Evolutionary conservation across 2,329 filamentous ascomycete genomes (phyloP).

Genomic region (Pseudogymnoascus sp.): DNA sequence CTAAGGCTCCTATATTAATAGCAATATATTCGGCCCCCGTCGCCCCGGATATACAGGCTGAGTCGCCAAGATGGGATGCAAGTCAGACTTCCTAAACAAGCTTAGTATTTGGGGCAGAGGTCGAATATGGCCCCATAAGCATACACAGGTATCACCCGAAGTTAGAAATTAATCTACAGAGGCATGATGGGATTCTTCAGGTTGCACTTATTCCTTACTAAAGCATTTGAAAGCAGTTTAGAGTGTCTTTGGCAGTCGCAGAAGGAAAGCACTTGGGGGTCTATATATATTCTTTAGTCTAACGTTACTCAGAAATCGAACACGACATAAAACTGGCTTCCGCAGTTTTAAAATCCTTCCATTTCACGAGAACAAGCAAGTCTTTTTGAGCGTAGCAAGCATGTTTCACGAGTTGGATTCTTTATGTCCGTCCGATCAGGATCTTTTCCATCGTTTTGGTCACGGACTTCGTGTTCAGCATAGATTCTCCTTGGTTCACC

Average conservation of each 20-base stretch:
- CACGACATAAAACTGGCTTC: neutral
- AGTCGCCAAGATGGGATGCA: neutral
- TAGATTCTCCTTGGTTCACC: conserved; percentile 30
- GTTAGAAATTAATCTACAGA: neutral
- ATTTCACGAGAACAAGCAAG: neutral
- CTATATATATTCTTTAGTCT: neutral
- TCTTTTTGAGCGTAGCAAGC: neutral
- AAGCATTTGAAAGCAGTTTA: neutral
- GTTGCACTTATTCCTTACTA: neutral
- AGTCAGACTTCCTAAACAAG: neutral
- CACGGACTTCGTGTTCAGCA: conserved; percentile 23
- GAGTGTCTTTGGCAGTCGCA: neutral
- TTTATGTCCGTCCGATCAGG: conserved; percentile 22
- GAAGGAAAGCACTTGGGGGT: neutral
- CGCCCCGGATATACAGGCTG: neutral
- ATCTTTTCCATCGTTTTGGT: conserved; percentile 25
- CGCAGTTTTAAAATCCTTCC: neutral
- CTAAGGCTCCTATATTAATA: neutral
- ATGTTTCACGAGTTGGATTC: conserved; percentile 22
- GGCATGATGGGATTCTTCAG: neutral
- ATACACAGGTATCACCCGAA: neutral
- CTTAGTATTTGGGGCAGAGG: neutral
- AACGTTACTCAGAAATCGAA: neutral
- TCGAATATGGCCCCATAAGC: neutral
- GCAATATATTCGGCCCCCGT: neutral